Conservation (phyloP, 352 stramenopile species). For the Pythium chondricola region DNA sequence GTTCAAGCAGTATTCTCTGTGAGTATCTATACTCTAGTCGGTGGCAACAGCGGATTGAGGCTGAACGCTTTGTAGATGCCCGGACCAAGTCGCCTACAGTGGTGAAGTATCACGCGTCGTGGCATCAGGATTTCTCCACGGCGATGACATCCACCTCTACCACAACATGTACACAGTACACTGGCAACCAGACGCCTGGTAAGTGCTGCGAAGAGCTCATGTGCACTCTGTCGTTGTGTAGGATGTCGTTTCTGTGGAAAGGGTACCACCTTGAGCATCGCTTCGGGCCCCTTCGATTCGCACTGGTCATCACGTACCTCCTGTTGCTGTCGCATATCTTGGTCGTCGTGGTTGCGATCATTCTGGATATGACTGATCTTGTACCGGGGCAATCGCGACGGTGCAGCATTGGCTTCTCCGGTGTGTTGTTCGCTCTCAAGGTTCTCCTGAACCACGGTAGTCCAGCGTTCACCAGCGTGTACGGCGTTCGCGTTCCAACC, state of each 20-base stretch:
- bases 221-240: conserved; percentile 18
- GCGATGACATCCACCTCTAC: conserved; percentile 83
- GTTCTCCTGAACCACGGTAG: conserved; percentile 79
- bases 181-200: neutral
- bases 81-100: conserved; percentile 38
- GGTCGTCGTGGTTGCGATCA: conserved; percentile 35
- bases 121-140: conserved; percentile 74
- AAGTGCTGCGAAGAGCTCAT: conserved; percentile 17
- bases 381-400: conserved; percentile 22
- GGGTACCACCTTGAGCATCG: conserved; percentile 66
- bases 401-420: conserved; percentile 75
- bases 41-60: neutral
- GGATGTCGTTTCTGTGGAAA: conserved; percentile 80
- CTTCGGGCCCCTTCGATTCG: conserved; percentile 48
- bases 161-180: conserved; percentile 76
- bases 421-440: conserved; percentile 77
- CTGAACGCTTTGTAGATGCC: conserved; percentile 44
- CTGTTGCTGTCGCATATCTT: conserved; percentile 59
- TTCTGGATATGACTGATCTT: conserved; percentile 25
- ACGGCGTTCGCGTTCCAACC: conserved; percentile 72
- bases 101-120: conserved; percentile 43
- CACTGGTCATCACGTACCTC: conserved; percentile 37
- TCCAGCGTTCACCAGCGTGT: conserved; percentile 49
- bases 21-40: neutral
- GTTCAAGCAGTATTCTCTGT: conserved; percentile 47